These are phyloP conservation scores for Dillenia suffruticosa DNA, from an alignment of 164 flowering plant species.

Conservation along the genomic window DNA sequence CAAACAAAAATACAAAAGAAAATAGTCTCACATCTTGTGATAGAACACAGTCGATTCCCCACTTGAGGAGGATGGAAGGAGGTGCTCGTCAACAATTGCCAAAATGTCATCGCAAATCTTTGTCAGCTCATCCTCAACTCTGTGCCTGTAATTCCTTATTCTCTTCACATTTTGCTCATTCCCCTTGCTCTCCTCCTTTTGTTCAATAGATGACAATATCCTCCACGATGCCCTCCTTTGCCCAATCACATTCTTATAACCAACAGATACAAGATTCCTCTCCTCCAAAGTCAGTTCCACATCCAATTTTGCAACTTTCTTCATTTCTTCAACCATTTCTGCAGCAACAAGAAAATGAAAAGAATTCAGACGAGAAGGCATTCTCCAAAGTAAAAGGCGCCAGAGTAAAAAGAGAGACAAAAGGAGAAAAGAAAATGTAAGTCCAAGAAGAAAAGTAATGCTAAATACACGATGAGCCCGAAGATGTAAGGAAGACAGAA, in stretches of 20 bases:
- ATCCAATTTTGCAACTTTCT: constrained; percentile 42
- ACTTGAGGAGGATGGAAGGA: constrained; percentile 35
- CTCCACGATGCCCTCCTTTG: constrained; percentile 58
- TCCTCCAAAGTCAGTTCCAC: constrained; percentile 54
- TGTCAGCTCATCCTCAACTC: constrained; percentile 51
- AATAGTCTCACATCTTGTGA: constrained; percentile 40
- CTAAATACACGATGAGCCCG: too few species aligned
- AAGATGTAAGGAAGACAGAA: too few species aligned
- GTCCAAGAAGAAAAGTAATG: neutral
- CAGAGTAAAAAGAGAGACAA: neutral
- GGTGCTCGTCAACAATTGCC: constrained; percentile 44
- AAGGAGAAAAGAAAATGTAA: neutral
- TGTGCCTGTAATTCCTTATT: constrained; percentile 45
- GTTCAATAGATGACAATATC: constrained; percentile 54
- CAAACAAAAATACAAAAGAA: neutral
- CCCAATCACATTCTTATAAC: constrained; percentile 64
- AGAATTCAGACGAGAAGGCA: neutral
- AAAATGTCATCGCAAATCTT: constrained; percentile 44
- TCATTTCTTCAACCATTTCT: constrained; percentile 64
- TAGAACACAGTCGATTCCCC: constrained; percentile 53
- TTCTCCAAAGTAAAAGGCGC: neutral
- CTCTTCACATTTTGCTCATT: constrained; percentile 42
- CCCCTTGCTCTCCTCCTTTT: constrained; percentile 47
- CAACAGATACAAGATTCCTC: constrained; percentile 48
- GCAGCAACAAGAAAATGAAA: constrained; percentile 1